These are phyloP conservation scores for Priceomyces fermenticarens DNA, from an alignment of 805 yeast genomes.

Conservation along the genomic window DNA sequence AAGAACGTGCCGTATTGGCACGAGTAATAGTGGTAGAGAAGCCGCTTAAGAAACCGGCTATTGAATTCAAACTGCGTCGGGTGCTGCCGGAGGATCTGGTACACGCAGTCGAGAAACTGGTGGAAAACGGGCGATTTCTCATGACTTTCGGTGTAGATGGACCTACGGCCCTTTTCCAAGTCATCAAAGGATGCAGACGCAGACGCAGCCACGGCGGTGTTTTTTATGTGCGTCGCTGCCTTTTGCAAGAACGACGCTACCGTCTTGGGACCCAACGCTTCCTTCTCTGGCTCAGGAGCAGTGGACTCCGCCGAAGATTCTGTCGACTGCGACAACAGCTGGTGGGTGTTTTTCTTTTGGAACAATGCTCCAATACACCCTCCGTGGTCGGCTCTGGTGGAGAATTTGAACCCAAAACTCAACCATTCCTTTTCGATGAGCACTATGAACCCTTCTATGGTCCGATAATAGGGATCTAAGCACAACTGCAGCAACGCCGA, in stretches of 20 bases:
- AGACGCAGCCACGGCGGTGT: constrained; percentile 28
- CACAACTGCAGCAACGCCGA: constrained; percentile 81
- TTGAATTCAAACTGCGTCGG: constrained; percentile 81
- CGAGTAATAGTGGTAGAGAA: constrained; percentile 84
- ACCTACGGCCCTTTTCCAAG: constrained; percentile 16
- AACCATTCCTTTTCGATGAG: constrained; percentile 94
- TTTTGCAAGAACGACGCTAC: constrained; percentile 37
- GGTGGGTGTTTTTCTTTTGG: constrained; percentile 12
- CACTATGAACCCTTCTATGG: constrained; percentile 81
- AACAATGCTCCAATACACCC: constrained; percentile 43
- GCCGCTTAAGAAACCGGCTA: constrained; percentile 78
- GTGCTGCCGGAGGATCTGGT: constrained; percentile 69
- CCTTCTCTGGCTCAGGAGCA: constrained; percentile 1
- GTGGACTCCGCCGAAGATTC: constrained; percentile 7
- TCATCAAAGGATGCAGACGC: constrained; percentile 11
- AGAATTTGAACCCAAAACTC: constrained; percentile 88
- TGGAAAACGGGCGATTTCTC: constrained; percentile 83
- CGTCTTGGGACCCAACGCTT: constrained; percentile 19
- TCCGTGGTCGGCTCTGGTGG: constrained; percentile 78
- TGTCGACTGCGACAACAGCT: constrained; percentile 3
- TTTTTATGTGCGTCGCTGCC: constrained; percentile 41
- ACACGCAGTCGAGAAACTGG: constrained; percentile 88
- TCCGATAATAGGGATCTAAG: constrained; percentile 85
- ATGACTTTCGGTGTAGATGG: constrained; percentile 34
- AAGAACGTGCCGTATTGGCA: constrained; percentile 94